Conservation (phyloP, 305 asterid species). For the Fraxinus velutina region DNA sequence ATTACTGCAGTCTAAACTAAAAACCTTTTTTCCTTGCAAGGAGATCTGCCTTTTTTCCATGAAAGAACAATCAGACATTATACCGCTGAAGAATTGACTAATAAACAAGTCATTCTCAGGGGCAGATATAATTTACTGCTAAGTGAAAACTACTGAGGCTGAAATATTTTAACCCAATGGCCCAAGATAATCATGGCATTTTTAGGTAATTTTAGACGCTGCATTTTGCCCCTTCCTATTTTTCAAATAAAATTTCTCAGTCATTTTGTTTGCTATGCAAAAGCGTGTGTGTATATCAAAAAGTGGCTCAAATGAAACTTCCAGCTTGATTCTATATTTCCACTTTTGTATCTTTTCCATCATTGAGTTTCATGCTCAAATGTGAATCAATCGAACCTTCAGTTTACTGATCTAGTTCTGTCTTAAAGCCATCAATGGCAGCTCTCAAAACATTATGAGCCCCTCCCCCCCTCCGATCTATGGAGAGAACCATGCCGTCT, state of each 20-base stretch:
- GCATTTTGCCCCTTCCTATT: not conserved
- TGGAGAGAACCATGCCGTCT: not conserved
- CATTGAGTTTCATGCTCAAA: not conserved
- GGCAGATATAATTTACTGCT: not conserved
- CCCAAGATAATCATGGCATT: not conserved
- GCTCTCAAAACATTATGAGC: not conserved
- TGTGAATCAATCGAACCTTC: not conserved
- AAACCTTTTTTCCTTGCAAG: not conserved
- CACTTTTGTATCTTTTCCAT: not conserved
- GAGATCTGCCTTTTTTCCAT: not conserved
- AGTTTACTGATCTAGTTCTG: not conserved
- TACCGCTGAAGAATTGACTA: not conserved
- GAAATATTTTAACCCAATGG: not conserved
- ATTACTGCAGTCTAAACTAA: constrained; percentile 14
- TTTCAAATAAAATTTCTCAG: not conserved
- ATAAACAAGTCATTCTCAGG: not conserved
- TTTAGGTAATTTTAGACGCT: not conserved
- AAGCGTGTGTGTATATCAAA: not conserved
- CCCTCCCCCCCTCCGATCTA: not conserved
- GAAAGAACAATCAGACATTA: not conserved
- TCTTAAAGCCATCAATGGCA: not conserved
- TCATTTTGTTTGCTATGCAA: not conserved
- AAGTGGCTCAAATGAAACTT: not conserved
- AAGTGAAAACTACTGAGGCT: not conserved
- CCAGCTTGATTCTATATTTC: not conserved